Evolutionary conservation across 2,329 filamentous ascomycete genomes (phyloP), one percentile per base, ranked within the genome.

Genomic region (Aspergillus amoenus): DNA sequence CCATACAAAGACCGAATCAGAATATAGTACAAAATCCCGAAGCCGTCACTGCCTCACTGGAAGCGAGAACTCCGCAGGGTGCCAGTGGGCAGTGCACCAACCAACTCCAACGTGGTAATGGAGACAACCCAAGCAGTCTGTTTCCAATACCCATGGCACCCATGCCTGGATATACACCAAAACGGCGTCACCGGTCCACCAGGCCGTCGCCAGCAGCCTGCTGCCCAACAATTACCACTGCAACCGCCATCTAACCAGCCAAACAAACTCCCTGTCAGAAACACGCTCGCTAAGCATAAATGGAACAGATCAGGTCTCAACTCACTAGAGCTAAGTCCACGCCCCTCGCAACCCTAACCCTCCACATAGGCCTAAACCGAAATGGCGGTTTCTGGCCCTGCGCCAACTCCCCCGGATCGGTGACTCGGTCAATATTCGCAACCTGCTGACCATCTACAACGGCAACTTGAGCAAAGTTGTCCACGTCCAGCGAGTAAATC

Each of bases 311-410:
- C 9, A 17, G n/a, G 12, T 22, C 15, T 7, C 13, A 7, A 60
- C 60, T 43, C 37, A 63, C 61, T 48, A 63, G 17, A n/a, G 59
- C 56, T 18, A 64, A 34, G 55, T 64, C 62, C 39, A 64, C 55
- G 3, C 62, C 58, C 18, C 42, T 24, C 5, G 60, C 58, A 54
- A 64, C 47, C 11, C 51, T 54, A n/a, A 61, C 58, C 17, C 37
- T 58, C 62, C 62, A 64, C 47, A 55, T 59, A 0, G 62, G 60
- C 18, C 62, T 55, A 30, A 59, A 58, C 3, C 60, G 56, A 54
- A 61, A 64, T 21, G 58, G 60, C 13, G 58, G 56, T 44, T 55
- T 56, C 30, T 62, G 62, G 3, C 62, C 62, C 47, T 62, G 56
- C 4, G 48, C 52, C 13, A 64, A 41, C 18, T 58, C 49, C 11